Evolutionary conservation across 495 filamentous ascomycete genomes (phyloP), one percentile per base, ranked within the genome.

Genomic region (Hypoxylon lienhwacheense): DNA sequence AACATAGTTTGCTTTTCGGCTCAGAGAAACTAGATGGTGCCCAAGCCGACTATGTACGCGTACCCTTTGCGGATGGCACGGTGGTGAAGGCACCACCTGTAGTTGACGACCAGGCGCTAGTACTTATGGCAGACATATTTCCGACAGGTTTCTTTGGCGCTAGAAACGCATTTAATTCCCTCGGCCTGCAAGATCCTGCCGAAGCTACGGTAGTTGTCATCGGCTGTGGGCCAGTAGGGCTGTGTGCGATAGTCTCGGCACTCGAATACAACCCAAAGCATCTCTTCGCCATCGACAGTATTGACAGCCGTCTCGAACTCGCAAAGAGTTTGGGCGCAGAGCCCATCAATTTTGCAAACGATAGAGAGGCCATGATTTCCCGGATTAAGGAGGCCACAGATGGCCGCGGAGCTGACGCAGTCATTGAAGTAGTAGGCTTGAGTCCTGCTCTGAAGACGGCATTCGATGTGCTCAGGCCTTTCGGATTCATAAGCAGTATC

Each of bases 71-170:
- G 33, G 90, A 96, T 59, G 83, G 85, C 10, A 95, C 90, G 1
- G 83, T 86, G 2, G 80, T 91, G 65, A 86, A 85, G 53, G 85
- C 90, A 1, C 89, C 92, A 0, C 66, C 82, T 22, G 86, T 79
- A 17, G 86, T 96, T 37, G 78, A 85, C 14, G 86, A 92, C 55
- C 83, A 88, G 49, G 82, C 81, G 20, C 74, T 96, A 39, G 84
- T 96, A n/a, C 79, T 97, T 8, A 91, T 91, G 88, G 89, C 88
- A 4, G 88, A 92, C 64, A 91, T 92, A 58, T 86, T 84, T 63
- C 86, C 88, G 1, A 97, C 90, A 1, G 93, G 92, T 7, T 97
- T 81, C 70, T 97, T 93, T 61, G 93, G 88, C 10, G 90, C 89
- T n/a, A 69, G 73, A 31, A 95, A 90, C 66, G 92, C 84, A 4